A percentile compares a stretch with the other conserved stretches of the same genome.
Evolutionary conservation across 2,329 filamentous ascomycete genomes (phyloP).

Genomic region (Epichloe coenophiala): DNA sequence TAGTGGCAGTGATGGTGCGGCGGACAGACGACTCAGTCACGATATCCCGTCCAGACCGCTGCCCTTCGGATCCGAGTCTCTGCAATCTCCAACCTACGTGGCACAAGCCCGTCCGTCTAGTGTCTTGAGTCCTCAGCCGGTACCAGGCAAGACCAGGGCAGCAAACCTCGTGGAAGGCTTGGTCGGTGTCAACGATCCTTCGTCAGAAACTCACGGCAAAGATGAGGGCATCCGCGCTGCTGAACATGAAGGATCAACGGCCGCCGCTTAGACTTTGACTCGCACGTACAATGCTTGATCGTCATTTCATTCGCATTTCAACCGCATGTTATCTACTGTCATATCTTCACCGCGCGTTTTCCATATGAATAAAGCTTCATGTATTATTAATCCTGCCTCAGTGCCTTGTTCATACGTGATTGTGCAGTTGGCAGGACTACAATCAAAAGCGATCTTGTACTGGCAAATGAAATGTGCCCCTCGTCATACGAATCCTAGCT

Average conservation of each 20-base stretch:
- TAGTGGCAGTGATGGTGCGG: constrained; percentile 19
- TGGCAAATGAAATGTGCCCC: background rate
- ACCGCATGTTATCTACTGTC: background rate
- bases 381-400: too few species aligned
- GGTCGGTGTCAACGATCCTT: background rate
- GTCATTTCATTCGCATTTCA: too few species aligned
- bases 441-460: background rate
- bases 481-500: background rate
- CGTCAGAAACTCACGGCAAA: background rate
- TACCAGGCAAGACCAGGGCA: background rate
- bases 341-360: background rate
- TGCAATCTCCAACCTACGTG: constrained; percentile 15
- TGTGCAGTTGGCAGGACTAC: background rate
- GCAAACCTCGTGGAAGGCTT: background rate
- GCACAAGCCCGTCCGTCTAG: constrained; percentile 10
- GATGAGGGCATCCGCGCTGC: background rate
- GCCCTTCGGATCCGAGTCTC: constrained; percentile 38
- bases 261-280: background rate
- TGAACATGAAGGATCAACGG: background rate
- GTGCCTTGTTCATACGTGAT: too few species aligned
- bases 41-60: constrained; percentile 35
- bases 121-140: constrained; percentile 6
- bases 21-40: constrained; percentile 17
- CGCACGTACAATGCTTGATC: background rate
- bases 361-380: background rate